Conservation (phyloP, 768 basidiomycete genomes). For the Russula vinacea region DNA sequence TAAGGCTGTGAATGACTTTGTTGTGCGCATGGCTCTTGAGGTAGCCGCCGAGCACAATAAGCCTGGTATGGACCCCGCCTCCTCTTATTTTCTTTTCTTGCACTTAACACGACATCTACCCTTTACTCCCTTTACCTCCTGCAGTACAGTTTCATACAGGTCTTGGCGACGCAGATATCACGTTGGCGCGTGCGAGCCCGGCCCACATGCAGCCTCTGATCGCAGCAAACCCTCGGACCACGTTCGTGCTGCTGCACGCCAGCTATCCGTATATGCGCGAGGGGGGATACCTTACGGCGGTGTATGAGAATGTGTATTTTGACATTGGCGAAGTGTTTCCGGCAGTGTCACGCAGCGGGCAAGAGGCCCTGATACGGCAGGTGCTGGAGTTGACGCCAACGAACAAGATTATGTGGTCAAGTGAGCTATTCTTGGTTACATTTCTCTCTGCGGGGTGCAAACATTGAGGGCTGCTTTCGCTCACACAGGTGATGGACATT, state of each 20-base stretch:
- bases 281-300: conserved; percentile 69
- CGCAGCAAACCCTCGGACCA: conserved; percentile 55
- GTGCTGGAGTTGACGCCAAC: conserved; percentile 70
- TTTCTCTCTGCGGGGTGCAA: not conserved
- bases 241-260: conserved; percentile 67
- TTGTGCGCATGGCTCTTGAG: conserved; percentile 54
- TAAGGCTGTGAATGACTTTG: conserved; percentile 54
- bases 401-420: conserved; percentile 80
- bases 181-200: conserved; percentile 55
- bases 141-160: conserved; percentile 53
- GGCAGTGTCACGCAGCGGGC: conserved; percentile 59
- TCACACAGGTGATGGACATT: conserved; percentile 55
- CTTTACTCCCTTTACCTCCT: too few species aligned
- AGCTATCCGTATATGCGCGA: conserved; percentile 78
- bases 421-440: conserved; percentile 40
- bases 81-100: conserved; percentile 31
- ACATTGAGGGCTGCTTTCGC: not conserved
- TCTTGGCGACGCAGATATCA: conserved; percentile 67
- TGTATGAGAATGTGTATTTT: conserved; percentile 64
- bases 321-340: conserved; percentile 62
- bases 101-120: too few species aligned
- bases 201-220: conserved; percentile 67
- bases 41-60: conserved; percentile 52
- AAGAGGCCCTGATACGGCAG: conserved; percentile 56
- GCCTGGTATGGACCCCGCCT: conserved; percentile 47